Base-by-base conservation (phyloP, 2,329 filamentous ascomycete genomes). In the Rhytidhysteron rufulum region DNA sequence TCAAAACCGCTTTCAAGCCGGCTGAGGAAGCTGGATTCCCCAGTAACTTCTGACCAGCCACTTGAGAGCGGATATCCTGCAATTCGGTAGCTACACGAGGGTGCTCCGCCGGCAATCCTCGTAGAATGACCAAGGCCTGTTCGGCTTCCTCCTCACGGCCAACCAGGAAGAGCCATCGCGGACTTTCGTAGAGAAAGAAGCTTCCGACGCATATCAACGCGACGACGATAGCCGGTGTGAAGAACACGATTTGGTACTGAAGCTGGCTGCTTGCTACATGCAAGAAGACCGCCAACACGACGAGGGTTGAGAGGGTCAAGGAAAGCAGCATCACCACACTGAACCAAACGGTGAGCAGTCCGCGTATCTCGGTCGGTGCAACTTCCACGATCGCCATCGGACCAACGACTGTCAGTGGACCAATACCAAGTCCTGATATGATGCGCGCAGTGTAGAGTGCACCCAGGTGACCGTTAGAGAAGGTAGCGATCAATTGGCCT, bases 271-370 rank as follows among this genome's bases (percentile, higher is more conserved):
- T 29, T 4, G 52, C 45, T n/a, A 68, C 45, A 35, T 63, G 52
- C 7, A 56, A 33, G 37, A 54, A 62, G 34, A 54, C 48, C 8
- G 63, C 68, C 16, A 65, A 67, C 4, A 66, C 63, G 17, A 50
- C 54, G 38, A 71, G 63, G 37, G 50, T 49, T 16, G 61, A 50
- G 0, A 60, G 38, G 4, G 57, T 59, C 30, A 67, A 49, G 11
- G 55, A 49, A 1, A 69, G 43, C 1, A 60, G 38, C 59, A 71
- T 65, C n/a, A 53, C 55, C 1, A 69, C 58, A 27, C 40, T 59
- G 47, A 65, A 70, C 66, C n/a, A n/a, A n/a, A n/a, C n/a, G n/a
- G n/a, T n/a, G n/a, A n/a, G n/a, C n/a, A n/a, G n/a, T n/a, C n/a
- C n/a, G n/a, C n/a, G n/a, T n/a, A n/a, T n/a, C n/a, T n/a, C n/a